Evolutionary conservation across 2,329 filamentous ascomycete genomes (phyloP).

Genomic region (Samsoniella hepiali): DNA sequence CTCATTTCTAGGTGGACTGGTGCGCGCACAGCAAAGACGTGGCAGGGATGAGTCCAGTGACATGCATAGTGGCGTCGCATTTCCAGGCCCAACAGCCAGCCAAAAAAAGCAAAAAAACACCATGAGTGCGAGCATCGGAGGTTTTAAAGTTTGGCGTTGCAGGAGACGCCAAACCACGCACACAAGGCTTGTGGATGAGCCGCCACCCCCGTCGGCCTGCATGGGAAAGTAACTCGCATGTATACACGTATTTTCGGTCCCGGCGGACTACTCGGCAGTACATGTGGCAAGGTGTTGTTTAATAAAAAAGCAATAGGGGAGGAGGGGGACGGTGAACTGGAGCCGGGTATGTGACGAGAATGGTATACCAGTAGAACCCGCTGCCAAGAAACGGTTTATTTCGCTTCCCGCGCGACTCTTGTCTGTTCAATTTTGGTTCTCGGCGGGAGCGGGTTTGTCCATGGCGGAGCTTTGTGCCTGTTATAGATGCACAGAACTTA

Average conservation of each 20-base stretch:
- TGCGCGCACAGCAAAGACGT: background rate
- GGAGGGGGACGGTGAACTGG: background rate
- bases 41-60: background rate
- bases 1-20: background rate
- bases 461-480: background rate
- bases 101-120: background rate
- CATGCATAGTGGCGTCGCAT: background rate
- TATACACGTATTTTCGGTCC: background rate
- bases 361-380: background rate
- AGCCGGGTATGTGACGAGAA: background rate
- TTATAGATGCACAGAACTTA: background rate
- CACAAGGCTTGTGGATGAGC: background rate
- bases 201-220: background rate
- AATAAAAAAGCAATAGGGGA: background rate
- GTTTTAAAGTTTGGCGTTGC: slow-evolving; percentile 8
- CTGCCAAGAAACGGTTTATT: slow-evolving; percentile 10
- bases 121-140: background rate
- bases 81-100: background rate
- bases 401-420: slow-evolving; percentile 5
- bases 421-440: background rate
- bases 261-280: background rate
- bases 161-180: background rate
- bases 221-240: background rate
- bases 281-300: background rate
- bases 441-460: background rate